Conservation (phyloP, 371 early-diverging fungal genomes). For the Lichtheimia ornata region DNA sequence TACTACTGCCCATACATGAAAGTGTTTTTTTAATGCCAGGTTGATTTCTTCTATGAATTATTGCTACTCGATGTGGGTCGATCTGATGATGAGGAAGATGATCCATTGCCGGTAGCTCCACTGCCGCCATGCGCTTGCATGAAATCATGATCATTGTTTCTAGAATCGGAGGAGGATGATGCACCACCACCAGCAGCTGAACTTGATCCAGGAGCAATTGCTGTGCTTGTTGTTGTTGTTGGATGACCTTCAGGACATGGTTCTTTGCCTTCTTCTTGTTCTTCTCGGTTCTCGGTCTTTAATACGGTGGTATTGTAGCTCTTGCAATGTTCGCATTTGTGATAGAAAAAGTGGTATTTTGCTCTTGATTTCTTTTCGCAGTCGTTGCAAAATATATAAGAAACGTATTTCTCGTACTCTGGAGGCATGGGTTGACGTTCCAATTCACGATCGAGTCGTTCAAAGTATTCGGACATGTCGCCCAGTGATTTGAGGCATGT, state of each 20-base stretch:
- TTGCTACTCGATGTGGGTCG: neutral
- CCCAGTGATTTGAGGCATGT: slow-evolving; percentile 93
- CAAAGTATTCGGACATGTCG: slow-evolving; percentile 83
- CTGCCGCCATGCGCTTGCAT: slow-evolving; percentile 5
- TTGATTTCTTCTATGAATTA: too few relatives aligned
- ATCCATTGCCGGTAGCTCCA: slow-evolving; percentile 4
- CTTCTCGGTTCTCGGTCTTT: slow-evolving; percentile 49
- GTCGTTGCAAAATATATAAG: slow-evolving; percentile 92
- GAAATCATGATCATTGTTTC: slow-evolving; percentile 8
- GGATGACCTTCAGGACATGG: neutral
- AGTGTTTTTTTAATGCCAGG: too few relatives aligned
- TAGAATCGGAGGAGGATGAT: neutral
- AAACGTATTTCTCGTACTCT: slow-evolving; percentile 76
- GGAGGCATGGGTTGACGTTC: slow-evolving; percentile 87
- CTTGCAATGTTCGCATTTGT: slow-evolving; percentile 87
- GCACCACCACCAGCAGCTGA: neutral
- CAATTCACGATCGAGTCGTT: slow-evolving; percentile 82
- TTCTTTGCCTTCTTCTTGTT: slow-evolving; percentile 7
- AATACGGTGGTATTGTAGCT: slow-evolving; percentile 93
- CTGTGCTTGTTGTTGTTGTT: neutral
- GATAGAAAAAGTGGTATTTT: slow-evolving; percentile 93
- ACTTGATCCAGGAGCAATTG: neutral
- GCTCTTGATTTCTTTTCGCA: slow-evolving; percentile 84
- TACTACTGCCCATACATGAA: too few relatives aligned
- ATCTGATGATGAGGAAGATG: slow-evolving; percentile 1